These are phyloP conservation scores for Tuber borchii DNA, from an alignment of 495 filamentous ascomycete species.

Conservation along the genomic window DNA sequence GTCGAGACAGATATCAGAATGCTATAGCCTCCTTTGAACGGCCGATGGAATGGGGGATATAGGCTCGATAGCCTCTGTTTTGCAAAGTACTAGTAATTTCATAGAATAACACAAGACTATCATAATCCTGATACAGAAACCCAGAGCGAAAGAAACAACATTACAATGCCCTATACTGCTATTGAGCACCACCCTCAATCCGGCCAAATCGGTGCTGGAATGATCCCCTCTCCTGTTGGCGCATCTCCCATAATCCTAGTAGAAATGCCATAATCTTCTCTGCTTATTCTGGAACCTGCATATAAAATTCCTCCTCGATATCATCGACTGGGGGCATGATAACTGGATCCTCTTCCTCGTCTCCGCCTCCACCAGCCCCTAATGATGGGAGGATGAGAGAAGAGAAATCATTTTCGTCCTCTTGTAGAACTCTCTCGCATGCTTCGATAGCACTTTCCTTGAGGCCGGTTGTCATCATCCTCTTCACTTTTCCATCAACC, in stretches of 20 bases:
- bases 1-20: not conserved
- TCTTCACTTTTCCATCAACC: slow-evolving; percentile 20
- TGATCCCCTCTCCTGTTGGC: not conserved
- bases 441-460: slow-evolving; percentile 34
- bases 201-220: not conserved
- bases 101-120: not conserved
- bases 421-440: slow-evolving; percentile 34
- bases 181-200: not conserved
- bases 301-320: slow-evolving; percentile 36
- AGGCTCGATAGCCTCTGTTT: not conserved
- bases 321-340: slow-evolving; percentile 19
- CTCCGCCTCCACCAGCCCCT: slow-evolving; percentile 4
- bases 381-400: not conserved
- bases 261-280: not conserved
- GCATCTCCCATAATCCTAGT: not conserved
- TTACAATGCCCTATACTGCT: not conserved
- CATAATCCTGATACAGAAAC: not conserved
- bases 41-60: not conserved
- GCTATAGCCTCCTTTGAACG: not conserved
- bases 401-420: slow-evolving; percentile 27
- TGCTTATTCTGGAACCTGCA: slow-evolving; percentile 18
- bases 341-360: slow-evolving; percentile 16
- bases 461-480: slow-evolving; percentile 10
- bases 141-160: not conserved
- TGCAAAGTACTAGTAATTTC: not conserved